Conservation (phyloP, 257 asterid genomes). For the Cordia subcordata region DNA sequence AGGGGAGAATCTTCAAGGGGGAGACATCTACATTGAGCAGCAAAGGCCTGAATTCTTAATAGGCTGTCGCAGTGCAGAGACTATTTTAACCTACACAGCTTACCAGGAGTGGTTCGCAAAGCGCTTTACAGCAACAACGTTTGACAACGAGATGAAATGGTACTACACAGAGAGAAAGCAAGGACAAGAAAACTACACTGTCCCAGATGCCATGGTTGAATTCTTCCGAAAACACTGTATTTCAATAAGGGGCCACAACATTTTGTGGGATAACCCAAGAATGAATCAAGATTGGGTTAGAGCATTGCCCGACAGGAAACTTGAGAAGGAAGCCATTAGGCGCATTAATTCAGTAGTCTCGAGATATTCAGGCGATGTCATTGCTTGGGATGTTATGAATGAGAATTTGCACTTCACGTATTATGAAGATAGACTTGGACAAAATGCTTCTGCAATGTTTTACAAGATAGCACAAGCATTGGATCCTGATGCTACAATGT, state of each 20-base stretch:
- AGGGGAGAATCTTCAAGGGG: slow-evolving; percentile 33
- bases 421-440: slow-evolving; percentile 42
- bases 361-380: slow-evolving; percentile 34
- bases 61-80: slow-evolving; percentile 34
- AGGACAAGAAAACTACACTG: slow-evolving; percentile 38
- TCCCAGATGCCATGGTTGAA: slow-evolving; percentile 47
- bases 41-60: slow-evolving; percentile 30
- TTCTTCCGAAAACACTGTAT: slow-evolving; percentile 28
- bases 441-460: slow-evolving; percentile 46
- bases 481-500: slow-evolving; percentile 31
- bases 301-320: slow-evolving; percentile 15
- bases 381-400: slow-evolving; percentile 58
- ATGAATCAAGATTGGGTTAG: slow-evolving; percentile 30
- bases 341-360: slow-evolving; percentile 37
- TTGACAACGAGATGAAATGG: slow-evolving; percentile 63
- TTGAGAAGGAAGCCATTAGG: slow-evolving; percentile 24
- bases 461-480: slow-evolving; percentile 40
- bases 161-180: slow-evolving; percentile 28
- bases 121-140: slow-evolving; percentile 42
- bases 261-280: slow-evolving; percentile 36
- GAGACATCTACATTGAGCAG: slow-evolving; percentile 29
- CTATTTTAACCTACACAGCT: slow-evolving; percentile 25
- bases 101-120: slow-evolving; percentile 45
- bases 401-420: slow-evolving; percentile 49
- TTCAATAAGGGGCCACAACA: slow-evolving; percentile 42